A percentile compares a stretch with the other conserved stretches of the same genome.
These are phyloP conservation scores for Colletotrichum costaricense DNA, from an alignment of 2,329 filamentous ascomycete genomes.

Conservation along the genomic window DNA sequence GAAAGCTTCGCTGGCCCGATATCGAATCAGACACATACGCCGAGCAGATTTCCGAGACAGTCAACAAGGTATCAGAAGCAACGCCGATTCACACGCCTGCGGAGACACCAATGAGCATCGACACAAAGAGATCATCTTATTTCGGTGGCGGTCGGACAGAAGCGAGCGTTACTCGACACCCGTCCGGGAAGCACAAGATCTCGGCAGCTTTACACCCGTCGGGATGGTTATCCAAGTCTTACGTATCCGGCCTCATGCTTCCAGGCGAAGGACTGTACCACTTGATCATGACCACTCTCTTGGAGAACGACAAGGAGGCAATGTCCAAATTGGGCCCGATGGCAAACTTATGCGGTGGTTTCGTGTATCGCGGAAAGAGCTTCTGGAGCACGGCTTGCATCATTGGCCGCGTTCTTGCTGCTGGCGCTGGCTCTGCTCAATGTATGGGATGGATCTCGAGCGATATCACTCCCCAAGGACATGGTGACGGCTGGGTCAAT, in stretches of 20 bases:
- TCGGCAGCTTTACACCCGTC: constrained; percentile 68
- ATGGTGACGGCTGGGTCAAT: constrained; percentile 68
- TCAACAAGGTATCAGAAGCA: constrained; percentile 54
- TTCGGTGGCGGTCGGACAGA: constrained; percentile 50
- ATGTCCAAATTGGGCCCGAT: constrained; percentile 68
- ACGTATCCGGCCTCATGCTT: constrained; percentile 72
- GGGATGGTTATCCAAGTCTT: constrained; percentile 77
- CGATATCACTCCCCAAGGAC: constrained; percentile 63
- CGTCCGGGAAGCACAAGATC: constrained; percentile 63
- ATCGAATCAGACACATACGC: constrained; percentile 65
- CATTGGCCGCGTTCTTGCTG: constrained; percentile 73
- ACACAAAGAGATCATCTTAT: constrained; percentile 56
- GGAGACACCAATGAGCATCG: constrained; percentile 47
- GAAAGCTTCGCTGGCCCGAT: constrained; percentile 71
- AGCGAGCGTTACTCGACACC: constrained; percentile 31
- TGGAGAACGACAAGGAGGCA: constrained; percentile 73
- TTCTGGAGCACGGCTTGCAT: constrained; percentile 78
- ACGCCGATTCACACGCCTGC: constrained; percentile 54
- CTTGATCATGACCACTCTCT: constrained; percentile 72
- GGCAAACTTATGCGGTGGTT: constrained; percentile 73
- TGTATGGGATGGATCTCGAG: constrained; percentile 78
- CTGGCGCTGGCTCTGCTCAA: constrained; percentile 70
- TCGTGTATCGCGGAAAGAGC: constrained; percentile 71
- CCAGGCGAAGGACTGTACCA: constrained; percentile 73
- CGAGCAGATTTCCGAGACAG: constrained; percentile 59